Evolutionary conservation across 2,329 filamentous ascomycete species (phyloP).

Genomic region (Amesomyces nigricolor): DNA sequence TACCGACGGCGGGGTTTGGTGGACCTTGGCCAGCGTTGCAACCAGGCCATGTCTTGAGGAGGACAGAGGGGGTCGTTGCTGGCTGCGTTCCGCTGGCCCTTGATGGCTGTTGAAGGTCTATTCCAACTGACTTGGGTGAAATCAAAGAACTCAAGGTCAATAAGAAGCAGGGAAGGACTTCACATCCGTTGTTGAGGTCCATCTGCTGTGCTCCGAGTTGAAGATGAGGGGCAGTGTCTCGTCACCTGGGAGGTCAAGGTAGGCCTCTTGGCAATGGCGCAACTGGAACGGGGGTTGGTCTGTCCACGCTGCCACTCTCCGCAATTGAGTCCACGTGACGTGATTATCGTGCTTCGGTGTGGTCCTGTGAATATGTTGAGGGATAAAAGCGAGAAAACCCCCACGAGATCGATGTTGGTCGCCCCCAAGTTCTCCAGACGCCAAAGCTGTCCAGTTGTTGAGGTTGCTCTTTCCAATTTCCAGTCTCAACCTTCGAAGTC

Average conservation of each 20-base stretch:
- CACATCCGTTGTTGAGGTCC: too few species aligned
- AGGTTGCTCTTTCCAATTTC: too few species aligned
- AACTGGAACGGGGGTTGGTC: conserved; percentile 1
- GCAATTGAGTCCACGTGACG: conserved; percentile 9
- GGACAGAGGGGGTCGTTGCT: background rate
- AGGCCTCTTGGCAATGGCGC: conserved; percentile 13
- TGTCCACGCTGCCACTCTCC: background rate
- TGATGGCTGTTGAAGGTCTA: too few species aligned
- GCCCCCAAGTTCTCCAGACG: background rate
- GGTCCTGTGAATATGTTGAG: background rate
- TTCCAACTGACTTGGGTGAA: too few species aligned
- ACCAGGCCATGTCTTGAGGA: background rate
- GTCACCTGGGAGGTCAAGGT: background rate
- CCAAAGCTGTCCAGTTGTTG: background rate
- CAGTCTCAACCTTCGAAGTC: background rate
- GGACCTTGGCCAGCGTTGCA: background rate
- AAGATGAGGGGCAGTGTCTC: background rate
- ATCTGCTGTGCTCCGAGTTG: too few species aligned
- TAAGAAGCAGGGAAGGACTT: too few species aligned
- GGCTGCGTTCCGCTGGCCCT: too few species aligned
- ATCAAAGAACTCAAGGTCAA: too few species aligned
- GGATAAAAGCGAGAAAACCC: background rate
- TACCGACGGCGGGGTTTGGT: background rate
- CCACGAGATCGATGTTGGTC: background rate
- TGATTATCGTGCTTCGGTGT: background rate